Evolutionary conservation across 306 rosid species (phyloP), one percentile per base, ranked within the genome.

Genomic region (Neltuma alba): DNA sequence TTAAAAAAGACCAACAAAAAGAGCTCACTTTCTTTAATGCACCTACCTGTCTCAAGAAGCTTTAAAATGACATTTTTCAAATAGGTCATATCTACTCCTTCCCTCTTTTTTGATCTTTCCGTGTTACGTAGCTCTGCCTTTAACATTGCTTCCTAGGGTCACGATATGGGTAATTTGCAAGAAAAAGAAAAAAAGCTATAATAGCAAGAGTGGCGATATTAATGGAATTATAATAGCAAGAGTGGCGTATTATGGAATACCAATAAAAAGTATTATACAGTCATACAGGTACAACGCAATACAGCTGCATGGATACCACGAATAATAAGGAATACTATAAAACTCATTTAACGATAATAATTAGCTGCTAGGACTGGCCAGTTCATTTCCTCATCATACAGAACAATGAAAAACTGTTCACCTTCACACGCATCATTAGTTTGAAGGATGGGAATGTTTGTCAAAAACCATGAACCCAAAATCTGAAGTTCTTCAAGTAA

Each of bases 11-110:
- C 52, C 36, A 18, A 30, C 70, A 20, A 31, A 55, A 36, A 70
- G 68, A 76, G 23, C 27, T 67, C 37, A 28, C 41, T 83, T 76
- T 57, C 61, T 45, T 72, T 60, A 12, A 0, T 52, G 31, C 25
- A 68, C 16, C 57, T 86, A 93, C 99, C 99, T 65, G 99, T 95
- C 89, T 95, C 97, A 64, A 95, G 98, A 83, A 95, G 99, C 93
- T 95, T 95, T 81, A 95, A 84, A 81, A 95, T 89, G 41, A 95
- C 91, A 85, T 95, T 93, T 90, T 95, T 95, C 86, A 93, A 80
- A 79, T 93, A 95, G 11, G 97, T 95, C 98, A 95, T 84, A 86
- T 93, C 99, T 54, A 95, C 96, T 5, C 99, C 98, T 77, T 95
- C 99, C 93, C 99, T 90, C 86, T 90, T 95, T 83, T 93, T 85